Percentiles rank a stretch among this genome's conserved stretches.
Conservation (phyloP, 306 rosid species). For the Begonia fuchsioides region DNA sequence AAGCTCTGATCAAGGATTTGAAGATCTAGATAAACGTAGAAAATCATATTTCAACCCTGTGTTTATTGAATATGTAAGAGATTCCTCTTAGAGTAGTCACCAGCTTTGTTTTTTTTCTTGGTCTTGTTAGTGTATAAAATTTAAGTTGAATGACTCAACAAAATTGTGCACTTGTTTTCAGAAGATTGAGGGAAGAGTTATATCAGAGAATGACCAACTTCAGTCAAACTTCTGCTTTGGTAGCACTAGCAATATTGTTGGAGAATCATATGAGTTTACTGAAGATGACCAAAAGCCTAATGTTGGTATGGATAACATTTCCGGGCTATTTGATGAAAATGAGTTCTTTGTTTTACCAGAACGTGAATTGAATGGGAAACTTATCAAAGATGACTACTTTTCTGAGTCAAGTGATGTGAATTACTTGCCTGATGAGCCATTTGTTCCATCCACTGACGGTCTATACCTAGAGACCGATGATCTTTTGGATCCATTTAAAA, state of each 20-base stretch:
- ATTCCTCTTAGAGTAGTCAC: not conserved
- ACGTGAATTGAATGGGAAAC: slow-evolving; percentile 16
- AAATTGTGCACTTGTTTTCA: slow-evolving; percentile 8
- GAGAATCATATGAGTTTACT: slow-evolving; percentile 17
- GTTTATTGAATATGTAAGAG: not conserved
- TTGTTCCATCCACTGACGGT: slow-evolving; percentile 20
- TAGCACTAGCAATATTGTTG: slow-evolving; percentile 44
- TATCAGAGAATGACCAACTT: slow-evolving; percentile 16
- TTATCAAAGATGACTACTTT: slow-evolving; percentile 24
- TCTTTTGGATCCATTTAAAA: slow-evolving; percentile 24
- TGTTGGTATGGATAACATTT: slow-evolving; percentile 10
- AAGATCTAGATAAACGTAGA: not conserved
- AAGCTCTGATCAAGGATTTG: not conserved
- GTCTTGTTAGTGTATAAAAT: not conserved
- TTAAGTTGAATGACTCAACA: not conserved
- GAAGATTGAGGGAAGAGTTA: slow-evolving; percentile 19
- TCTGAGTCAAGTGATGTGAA: slow-evolving; percentile 17
- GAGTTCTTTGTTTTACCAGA: slow-evolving; percentile 17
- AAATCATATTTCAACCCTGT: not conserved
- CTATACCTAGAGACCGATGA: slow-evolving; percentile 52
- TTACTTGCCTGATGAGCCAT: slow-evolving; percentile 13
- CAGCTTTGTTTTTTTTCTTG: not conserved
- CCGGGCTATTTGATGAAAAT: slow-evolving; percentile 3
- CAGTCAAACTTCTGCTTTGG: slow-evolving; percentile 32
- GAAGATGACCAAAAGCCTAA: slow-evolving; percentile 28